Conservation (phyloP, 2,329 filamentous ascomycete genomes). For the Macrophomina pseudophaseolina region DNA sequence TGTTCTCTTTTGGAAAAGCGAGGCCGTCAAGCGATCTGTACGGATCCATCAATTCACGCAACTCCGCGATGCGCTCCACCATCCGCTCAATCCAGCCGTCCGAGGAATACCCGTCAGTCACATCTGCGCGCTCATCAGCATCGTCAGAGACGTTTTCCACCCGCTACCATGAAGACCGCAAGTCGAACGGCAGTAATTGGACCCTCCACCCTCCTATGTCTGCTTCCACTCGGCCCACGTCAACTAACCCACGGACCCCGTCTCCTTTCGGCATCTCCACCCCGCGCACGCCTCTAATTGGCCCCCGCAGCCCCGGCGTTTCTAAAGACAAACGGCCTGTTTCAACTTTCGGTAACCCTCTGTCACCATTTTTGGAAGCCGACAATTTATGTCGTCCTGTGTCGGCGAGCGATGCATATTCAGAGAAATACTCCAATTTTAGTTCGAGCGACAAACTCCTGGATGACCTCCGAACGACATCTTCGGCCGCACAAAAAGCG, state of each 20-base stretch:
- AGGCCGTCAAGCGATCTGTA: constrained; percentile 11
- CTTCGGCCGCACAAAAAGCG: not conserved
- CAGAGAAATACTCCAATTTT: constrained; percentile 6
- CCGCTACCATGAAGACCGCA: constrained; percentile 16
- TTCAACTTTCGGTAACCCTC: constrained; percentile 20
- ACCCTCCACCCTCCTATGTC: constrained; percentile 18
- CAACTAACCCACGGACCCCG: constrained; percentile 24
- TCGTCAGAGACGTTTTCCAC: constrained; percentile 25
- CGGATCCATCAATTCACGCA: constrained; percentile 18
- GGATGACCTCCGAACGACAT: not conserved
- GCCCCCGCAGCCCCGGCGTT: constrained; percentile 8
- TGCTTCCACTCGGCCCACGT: constrained; percentile 20
- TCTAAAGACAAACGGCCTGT: constrained; percentile 21
- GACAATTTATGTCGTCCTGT: not conserved
- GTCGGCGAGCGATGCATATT: constrained; percentile 11
- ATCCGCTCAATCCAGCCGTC: constrained; percentile 15
- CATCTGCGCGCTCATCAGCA: constrained; percentile 23
- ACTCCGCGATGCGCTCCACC: constrained; percentile 17
- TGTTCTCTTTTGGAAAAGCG: not conserved
- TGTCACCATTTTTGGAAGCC: constrained; percentile 12
- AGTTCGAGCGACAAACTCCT: constrained; percentile 9
- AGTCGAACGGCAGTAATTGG: constrained; percentile 24
- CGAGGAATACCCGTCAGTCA: constrained; percentile 2
- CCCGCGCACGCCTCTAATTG: constrained; percentile 10
- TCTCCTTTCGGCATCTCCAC: constrained; percentile 16